Percentiles rank a stretch among this genome's conserved stretches.
phyloP scores from a whole-genome alignment of 2,329 filamentous ascomycete genomes.

The Trichoderma sp. region DNA sequence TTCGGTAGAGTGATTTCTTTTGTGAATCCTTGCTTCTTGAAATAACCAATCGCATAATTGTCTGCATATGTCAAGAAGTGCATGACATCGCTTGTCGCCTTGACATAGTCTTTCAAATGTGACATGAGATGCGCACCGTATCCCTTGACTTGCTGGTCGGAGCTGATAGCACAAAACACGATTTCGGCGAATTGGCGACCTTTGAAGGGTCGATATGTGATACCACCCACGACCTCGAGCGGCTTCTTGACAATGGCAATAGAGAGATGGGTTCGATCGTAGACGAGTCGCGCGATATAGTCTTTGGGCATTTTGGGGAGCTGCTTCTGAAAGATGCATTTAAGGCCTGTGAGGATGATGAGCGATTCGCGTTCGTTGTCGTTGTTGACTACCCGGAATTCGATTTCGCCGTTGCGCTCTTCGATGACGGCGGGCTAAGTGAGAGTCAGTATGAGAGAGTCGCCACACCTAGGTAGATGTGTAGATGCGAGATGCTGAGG shows the following conservation, averaged over 20 bases:
- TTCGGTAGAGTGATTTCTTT: conserved; percentile 95
- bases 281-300: conserved; percentile 95
- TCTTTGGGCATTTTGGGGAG: conserved; percentile 99
- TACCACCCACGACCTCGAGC: conserved; percentile 91
- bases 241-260: conserved; percentile 98
- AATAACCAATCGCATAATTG: conserved; percentile 98
- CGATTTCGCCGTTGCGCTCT: conserved; percentile 89
- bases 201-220: conserved; percentile 94
- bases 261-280: conserved; percentile 92
- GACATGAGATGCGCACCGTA: conserved; percentile 98
- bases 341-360: conserved; percentile 91
- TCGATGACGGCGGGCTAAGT: conserved; percentile 80
- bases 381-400: conserved; percentile 98
- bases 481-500: background rate
- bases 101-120: conserved; percentile 96
- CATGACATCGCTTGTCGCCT: conserved; percentile 94
- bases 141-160: conserved; percentile 97
- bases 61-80: conserved; percentile 98
- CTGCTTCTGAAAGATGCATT: conserved; percentile 98
- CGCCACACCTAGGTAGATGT: background rate
- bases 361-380: conserved; percentile 83
- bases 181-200: conserved; percentile 93
- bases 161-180: conserved; percentile 96
- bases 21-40: conserved; percentile 98
- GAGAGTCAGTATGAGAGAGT: background rate